Evolutionary conservation across 164 flowering plant species (phyloP), one percentile per base, ranked within the genome.

Genomic region (Kalanchoe fedtschenkoi): DNA sequence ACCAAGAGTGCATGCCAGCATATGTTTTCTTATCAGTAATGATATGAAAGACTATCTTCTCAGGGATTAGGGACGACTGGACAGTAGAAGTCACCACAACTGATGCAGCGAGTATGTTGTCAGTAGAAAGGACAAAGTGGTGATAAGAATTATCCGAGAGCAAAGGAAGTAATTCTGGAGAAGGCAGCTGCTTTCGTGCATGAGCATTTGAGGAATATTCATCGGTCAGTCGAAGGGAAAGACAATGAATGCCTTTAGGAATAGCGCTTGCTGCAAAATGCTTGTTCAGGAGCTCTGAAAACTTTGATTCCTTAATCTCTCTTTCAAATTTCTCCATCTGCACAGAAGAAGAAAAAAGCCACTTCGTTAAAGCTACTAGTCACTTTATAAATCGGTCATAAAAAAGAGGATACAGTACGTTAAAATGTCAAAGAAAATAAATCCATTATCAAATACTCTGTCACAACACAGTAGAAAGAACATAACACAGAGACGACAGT

Each of bases 1-100:
- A 93, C 99, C 99, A 93, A 29, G 99, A 86, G 68, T 93, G 98
- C 97, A 89, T 93, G 24, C 90, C 95, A 16, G 97, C 92, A 75
- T 89, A 93, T 13, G 99, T 93, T 78, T 93, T 93, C 83, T 90
- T 90, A 72, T 93, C 99, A 32, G 99, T 93, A 60, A 93, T 90
- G 65, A 93, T 80, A 81, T 93, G 99, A 63, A 93, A 88, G 66
- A 93, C 87, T 38, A 90, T 79, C 62, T 81, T 88, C 62, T 81
- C 92, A 68, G 99, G 97, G 58, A 72, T 76, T 35, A 66, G 55
- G 62, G 87, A 81, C 51, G 95, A 80, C 72, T 78, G 83, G 19
- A 88, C 83, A 62, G 92, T 67, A 33, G 99, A 93, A 61, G 77
- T 53, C 30, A 90, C 99, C 68, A 93, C 99, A 37, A 93, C 99